A percentile compares a stretch with the other conserved stretches of the same genome.
phyloP scores from a whole-genome alignment of 345 rosid genomes.

The Eucalyptus lansdowneana region DNA sequence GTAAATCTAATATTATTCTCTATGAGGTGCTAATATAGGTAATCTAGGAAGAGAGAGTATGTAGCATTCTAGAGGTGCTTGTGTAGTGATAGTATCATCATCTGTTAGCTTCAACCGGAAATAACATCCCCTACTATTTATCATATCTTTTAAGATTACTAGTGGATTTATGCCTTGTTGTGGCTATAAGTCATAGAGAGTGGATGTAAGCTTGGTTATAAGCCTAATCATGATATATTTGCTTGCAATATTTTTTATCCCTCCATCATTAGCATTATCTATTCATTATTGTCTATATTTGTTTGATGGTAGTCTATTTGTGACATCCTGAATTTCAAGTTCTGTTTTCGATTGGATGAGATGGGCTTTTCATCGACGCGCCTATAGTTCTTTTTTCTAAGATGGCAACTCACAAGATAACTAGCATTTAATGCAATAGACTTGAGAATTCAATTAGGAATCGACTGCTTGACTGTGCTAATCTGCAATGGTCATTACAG shows the following conservation, averaged over 20 bases:
- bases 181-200: not conserved
- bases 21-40: not conserved
- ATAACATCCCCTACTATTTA: not conserved
- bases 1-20: not conserved
- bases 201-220: not conserved
- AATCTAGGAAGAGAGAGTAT: not conserved
- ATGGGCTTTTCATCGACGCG: too few relatives aligned
- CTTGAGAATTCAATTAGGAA: too few relatives aligned
- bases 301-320: not conserved
- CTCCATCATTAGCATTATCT: not conserved
- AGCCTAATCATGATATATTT: too few relatives aligned
- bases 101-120: not conserved
- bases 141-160: not conserved
- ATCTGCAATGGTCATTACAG: too few relatives aligned
- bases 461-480: too few relatives aligned
- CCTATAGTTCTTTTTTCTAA: too few relatives aligned
- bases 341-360: too few relatives aligned
- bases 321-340: too few relatives aligned
- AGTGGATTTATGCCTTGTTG: not conserved
- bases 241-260: not conserved
- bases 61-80: not conserved
- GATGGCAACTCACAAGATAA: too few relatives aligned
- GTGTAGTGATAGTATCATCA: not conserved
- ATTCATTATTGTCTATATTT: not conserved
- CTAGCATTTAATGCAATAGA: too few relatives aligned